phyloP scores from a whole-genome alignment of 208 protist genomes.

The Kentomonas sorsogonicus region DNA sequence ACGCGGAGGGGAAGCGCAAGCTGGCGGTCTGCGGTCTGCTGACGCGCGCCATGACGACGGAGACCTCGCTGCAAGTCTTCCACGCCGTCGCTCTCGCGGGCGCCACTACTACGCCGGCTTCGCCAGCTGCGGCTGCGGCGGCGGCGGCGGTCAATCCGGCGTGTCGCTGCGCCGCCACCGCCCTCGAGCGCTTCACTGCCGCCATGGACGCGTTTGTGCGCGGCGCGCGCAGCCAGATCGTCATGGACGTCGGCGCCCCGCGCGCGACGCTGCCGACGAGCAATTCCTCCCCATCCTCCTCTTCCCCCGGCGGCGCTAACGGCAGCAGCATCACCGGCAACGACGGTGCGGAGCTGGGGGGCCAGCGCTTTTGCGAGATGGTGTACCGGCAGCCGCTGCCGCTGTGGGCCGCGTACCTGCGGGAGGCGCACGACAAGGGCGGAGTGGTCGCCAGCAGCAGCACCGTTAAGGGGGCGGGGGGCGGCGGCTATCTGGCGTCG shows the following conservation, averaged over 20 bases:
- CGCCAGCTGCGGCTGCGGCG: conserved; percentile 10
- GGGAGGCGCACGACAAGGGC: too few species aligned
- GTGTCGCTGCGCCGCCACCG: not conserved
- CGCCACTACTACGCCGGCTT: not conserved
- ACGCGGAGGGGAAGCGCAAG: conserved; percentile 36
- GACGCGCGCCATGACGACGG: conserved; percentile 25
- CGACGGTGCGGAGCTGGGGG: conserved; percentile 36
- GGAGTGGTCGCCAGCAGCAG: not conserved
- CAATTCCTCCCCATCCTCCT: too few species aligned
- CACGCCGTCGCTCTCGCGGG: too few species aligned
- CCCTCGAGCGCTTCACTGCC: not conserved
- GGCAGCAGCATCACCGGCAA: not conserved
- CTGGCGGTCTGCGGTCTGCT: conserved; percentile 39
- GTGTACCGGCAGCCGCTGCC: conserved; percentile 38
- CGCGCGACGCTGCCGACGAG: not conserved
- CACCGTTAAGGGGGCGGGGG: not conserved
- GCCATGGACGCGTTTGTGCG: not conserved
- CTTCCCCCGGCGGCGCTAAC: too few species aligned
- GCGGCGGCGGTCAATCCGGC: not conserved
- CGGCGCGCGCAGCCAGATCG: not conserved
- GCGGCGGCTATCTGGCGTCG: conserved; percentile 14
- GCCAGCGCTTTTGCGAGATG: conserved; percentile 44
- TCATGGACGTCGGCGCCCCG: not conserved
- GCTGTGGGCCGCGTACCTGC: too few species aligned
- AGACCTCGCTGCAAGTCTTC: too few species aligned